Base-by-base conservation (phyloP, 192 early-diverging fungal genomes). In the Coemansia sp. region DNA sequence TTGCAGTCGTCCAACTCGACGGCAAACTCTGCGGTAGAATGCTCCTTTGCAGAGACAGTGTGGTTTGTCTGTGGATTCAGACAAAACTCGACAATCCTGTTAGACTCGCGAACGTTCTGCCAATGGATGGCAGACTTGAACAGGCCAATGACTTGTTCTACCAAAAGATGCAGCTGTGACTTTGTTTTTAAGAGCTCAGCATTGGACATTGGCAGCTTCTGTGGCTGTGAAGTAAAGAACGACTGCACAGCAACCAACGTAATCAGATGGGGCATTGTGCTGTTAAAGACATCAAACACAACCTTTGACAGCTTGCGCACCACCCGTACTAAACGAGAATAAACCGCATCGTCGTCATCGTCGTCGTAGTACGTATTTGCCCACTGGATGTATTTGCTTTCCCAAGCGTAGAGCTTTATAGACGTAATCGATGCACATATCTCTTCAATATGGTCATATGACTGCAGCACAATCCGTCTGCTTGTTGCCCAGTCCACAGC, bases 401-500 rank as follows among this genome's bases (percentile, higher is more conserved):
- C 95, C 93, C 93, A 97, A 37, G 94, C 94, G 71, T 95, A 94
- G 25, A 97, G 77, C 74, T 97, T 97, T 76, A 97, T 95, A 12
- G 95, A 92, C 56, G 91, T 92, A 63, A 97, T 97, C 43, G 92
- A 90, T 61, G 91, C 91, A 65, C 95, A 76, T 19, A 97, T 76
- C 77, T 97, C 95, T 69, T 95, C 77, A 86, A 93, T 88, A 51
- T 87, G 68, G 72, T 90, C 90, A 32, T 62, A 72, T 7, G 71
- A 43, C 45, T 72, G 71, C 51, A 72, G 46, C 39, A 62, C 59
- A 55, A 63, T 53, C 42, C 59, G 66, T 4, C 65, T 41, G 10
- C 64, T 56, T 16, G 70, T 71, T 5, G 40, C 25, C 32, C 65
- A 72, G 25, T 72, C 71, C 5, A 72, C 51, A 1, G 44, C 7